phyloP scores from a whole-genome alignment of 2,329 filamentous ascomycete species.

The Fusarium sp. region DNA sequence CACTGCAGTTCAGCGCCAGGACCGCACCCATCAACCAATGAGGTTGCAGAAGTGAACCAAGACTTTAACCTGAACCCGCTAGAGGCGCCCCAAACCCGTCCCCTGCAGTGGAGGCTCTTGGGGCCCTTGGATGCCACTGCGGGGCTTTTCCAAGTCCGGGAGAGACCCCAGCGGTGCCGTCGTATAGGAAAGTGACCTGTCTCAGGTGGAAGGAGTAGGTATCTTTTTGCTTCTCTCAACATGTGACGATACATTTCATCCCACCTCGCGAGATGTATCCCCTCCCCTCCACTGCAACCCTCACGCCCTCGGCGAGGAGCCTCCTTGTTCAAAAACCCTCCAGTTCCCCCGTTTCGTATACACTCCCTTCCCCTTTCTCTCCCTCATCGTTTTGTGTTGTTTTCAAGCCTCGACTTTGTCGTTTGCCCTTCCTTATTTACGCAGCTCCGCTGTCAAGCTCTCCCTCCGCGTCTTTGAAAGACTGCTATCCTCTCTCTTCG shows the following conservation, averaged over 20 bases:
- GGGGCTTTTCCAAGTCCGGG: conserved; percentile 9
- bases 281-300: conserved; percentile 10
- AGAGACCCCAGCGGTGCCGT: conserved; percentile 6
- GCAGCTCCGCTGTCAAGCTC: conserved; percentile 50
- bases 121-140: neutral
- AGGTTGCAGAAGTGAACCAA: conserved; percentile 4
- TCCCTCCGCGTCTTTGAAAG: conserved; percentile 66
- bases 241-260: conserved; percentile 12
- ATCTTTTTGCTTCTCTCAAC: neutral
- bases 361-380: conserved; percentile 26
- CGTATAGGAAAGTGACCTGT: conserved; percentile 13
- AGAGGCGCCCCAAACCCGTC: conserved; percentile 26
- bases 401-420: conserved; percentile 43
- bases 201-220: conserved; percentile 3
- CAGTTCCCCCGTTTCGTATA: conserved; percentile 33
- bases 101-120: conserved; percentile 38
- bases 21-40: conserved; percentile 22
- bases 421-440: conserved; percentile 45
- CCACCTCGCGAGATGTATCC: conserved; percentile 6
- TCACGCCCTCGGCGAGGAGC: conserved; percentile 13
- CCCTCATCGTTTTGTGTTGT: conserved; percentile 39
- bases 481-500: conserved; percentile 53
- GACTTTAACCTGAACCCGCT: conserved; percentile 25
- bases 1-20: conserved; percentile 22
- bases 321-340: conserved; percentile 40